These are phyloP conservation scores for Juglanconis sp. DNA, from an alignment of 2,329 filamentous ascomycete species.

Conservation along the genomic window DNA sequence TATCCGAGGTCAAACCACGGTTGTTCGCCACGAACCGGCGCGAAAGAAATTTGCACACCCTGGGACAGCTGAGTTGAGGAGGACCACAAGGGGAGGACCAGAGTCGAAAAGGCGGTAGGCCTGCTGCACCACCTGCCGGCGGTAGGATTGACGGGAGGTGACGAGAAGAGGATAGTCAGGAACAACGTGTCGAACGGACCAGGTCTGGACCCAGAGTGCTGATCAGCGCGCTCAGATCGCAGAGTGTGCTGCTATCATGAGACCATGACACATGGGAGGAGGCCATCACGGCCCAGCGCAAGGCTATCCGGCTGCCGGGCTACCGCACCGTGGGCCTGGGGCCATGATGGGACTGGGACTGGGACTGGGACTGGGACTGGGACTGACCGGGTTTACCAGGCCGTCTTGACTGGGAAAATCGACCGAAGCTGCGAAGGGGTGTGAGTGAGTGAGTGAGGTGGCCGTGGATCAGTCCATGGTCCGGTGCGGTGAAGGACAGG, in stretches of 20 bases:
- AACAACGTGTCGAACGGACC: conserved; percentile 7
- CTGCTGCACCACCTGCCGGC: not conserved
- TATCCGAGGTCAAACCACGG: not conserved
- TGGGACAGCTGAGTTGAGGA: not conserved
- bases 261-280: not conserved
- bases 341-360: not conserved
- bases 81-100: not conserved
- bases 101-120: conserved; percentile 2
- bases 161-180: conserved; percentile 4
- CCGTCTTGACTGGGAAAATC: not conserved
- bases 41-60: not conserved
- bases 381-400: not conserved
- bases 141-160: not conserved
- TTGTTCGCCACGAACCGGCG: not conserved
- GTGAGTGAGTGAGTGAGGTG: not conserved
- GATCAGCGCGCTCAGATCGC: not conserved
- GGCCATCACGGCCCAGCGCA: not conserved
- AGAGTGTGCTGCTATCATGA: not conserved
- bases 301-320: not conserved
- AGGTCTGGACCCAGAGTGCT: not conserved
- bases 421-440: not conserved
- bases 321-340: not conserved
- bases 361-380: not conserved
- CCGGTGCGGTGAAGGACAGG: not conserved
- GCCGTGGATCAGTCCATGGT: not conserved